Base-by-base conservation (phyloP, 2,329 filamentous ascomycete species). In the Escovopsis weberi region DNA sequence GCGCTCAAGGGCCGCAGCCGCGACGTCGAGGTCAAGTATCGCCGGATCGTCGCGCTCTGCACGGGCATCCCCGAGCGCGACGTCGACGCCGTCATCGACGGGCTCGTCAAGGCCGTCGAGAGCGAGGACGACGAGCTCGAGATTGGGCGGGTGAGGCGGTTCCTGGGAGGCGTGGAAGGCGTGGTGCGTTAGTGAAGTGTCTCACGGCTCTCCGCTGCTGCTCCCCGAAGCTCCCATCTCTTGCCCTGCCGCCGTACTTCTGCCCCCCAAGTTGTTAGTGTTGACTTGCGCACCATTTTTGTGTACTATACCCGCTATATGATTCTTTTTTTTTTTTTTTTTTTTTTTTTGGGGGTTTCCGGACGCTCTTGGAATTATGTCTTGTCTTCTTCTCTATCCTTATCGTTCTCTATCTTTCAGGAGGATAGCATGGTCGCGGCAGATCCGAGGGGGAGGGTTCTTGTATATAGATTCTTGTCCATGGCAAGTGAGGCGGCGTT, bases 1-100 rank as follows among this genome's bases (percentile, higher is more conserved):
- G 74, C 74, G 6, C 71, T 98, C 8, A 81, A 85, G 57, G 80
- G 81, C 28, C 79, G 84, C 46, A 89, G 85, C 52, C 80, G 79
- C 4, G 87, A 94, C 42, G 70, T 94, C 4, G 89, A 94, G 55
- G 70, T 82, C 50, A 86, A 91, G 61, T 95, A 95, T 58, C 75
- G 87, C 26, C 83, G 82, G 50, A 85, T 96, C 28, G 86, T 98
- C 23, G 79, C 82, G 42, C 67, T 95, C 11, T 95, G 89, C 57
- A 94, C 87, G 0, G 80, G 78, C 8, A 83, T 88, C 32, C 72
- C 77, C 1, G 86, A 93, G 47, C 70, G 72, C 8, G 75, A 85
- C 45, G 83, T 96, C 12, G 91, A 96, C 52, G 75, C 76, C 44
- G 75, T 87, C 41, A 69, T 95, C 0, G 84, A 86, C 41, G 78